Evolutionary conservation across 2,329 filamentous ascomycete species (phyloP).

Genomic region (Sporothrix protearum): DNA sequence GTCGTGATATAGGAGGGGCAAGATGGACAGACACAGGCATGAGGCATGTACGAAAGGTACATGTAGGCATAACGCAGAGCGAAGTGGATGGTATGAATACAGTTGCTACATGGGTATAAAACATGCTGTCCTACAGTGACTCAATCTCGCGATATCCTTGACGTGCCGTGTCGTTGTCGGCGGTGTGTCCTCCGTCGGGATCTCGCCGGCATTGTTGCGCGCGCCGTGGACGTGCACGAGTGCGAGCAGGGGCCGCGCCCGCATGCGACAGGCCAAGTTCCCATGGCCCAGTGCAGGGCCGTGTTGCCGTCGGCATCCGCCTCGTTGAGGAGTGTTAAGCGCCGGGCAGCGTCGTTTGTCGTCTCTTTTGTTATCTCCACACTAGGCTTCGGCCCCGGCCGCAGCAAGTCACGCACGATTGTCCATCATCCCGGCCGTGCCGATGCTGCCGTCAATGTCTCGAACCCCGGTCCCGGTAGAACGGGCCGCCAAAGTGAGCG

Average conservation of each 20-base stretch:
- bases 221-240: not conserved
- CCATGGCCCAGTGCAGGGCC: slow-evolving; percentile 14
- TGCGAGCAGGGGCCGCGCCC: slow-evolving; percentile 6
- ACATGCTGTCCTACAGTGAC: not conserved
- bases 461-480: not conserved
- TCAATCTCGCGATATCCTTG: not conserved
- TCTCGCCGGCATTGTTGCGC: slow-evolving; percentile 18
- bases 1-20: not conserved
- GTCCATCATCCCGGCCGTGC: not conserved
- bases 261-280: slow-evolving; percentile 4
- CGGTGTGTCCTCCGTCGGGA: not conserved
- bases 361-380: not conserved
- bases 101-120: not conserved
- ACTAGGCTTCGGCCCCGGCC: slow-evolving; percentile 1
- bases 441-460: slow-evolving; percentile 2
- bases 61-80: not conserved
- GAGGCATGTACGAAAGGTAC: not conserved
- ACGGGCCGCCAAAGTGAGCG: not conserved
- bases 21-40: not conserved
- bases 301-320: slow-evolving; percentile 12
- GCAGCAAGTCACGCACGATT: not conserved
- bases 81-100: not conserved
- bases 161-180: slow-evolving; percentile 32
- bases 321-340: slow-evolving; percentile 4
- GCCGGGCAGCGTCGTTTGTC: not conserved